phyloP scores from a whole-genome alignment of 2,329 filamentous ascomycete species.

The Xylariaceae sp. region DNA sequence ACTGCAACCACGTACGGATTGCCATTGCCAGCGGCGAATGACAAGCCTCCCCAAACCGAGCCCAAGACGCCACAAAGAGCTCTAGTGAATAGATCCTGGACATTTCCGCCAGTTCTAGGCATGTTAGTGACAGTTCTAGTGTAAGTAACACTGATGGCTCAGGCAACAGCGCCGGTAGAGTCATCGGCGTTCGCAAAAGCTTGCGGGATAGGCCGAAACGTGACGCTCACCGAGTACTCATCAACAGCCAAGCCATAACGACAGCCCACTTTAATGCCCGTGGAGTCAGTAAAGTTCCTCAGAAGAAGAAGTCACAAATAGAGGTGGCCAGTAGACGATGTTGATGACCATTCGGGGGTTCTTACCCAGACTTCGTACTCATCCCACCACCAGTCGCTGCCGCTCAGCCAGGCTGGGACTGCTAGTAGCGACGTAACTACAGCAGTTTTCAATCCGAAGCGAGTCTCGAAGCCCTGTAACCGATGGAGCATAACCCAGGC shows the following conservation, averaged over 20 bases:
- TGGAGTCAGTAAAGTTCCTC: too few relatives aligned
- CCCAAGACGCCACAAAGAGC: conserved; percentile 42
- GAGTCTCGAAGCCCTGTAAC: conserved; percentile 49
- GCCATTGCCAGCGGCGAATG: conserved; percentile 41
- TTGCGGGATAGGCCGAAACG: not conserved
- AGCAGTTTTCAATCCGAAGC: conserved; percentile 50
- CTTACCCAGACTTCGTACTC: conserved; percentile 46
- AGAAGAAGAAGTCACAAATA: too few relatives aligned
- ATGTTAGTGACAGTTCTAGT: conserved; percentile 2
- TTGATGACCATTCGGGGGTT: too few relatives aligned
- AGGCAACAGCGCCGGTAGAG: too few relatives aligned
- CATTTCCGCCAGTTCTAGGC: conserved; percentile 44
- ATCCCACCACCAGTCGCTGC: conserved; percentile 45
- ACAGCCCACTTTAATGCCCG: too few relatives aligned
- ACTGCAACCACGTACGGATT: conserved; percentile 48
- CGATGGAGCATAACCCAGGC: conserved; percentile 44
- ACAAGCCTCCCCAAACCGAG: conserved; percentile 46
- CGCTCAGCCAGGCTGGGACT: conserved; percentile 43
- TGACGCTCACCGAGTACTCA: conserved; percentile 35
- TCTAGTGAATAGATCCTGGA: conserved; percentile 49
- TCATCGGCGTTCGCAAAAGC: not conserved
- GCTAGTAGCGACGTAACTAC: conserved; percentile 43
- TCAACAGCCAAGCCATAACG: conserved; percentile 49
- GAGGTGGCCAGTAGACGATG: too few relatives aligned
- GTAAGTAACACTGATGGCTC: too few relatives aligned